These are phyloP conservation scores for Bertia moriformis DNA, from an alignment of 2,329 filamentous ascomycete genomes.

Conservation along the genomic window DNA sequence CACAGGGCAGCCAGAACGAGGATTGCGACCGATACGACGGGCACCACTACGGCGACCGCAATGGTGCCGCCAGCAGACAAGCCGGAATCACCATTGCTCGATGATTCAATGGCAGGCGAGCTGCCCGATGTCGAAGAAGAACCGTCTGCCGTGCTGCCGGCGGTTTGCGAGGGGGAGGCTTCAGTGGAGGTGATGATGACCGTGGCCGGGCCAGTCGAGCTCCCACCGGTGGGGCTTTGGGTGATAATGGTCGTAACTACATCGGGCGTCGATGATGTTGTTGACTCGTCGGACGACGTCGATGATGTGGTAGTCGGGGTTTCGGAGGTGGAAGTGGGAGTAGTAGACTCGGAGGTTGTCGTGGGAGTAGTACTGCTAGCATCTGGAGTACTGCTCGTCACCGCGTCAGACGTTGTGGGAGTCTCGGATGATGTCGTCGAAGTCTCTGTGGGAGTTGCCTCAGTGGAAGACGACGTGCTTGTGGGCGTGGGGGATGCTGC, in stretches of 20 bases:
- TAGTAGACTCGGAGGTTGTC: not conserved
- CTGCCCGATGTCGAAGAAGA: slow-evolving; percentile 1
- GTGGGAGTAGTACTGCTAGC: not conserved
- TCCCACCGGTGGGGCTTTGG: not conserved
- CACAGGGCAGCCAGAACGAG: not conserved
- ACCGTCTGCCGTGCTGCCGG: not conserved
- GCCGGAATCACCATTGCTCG: not conserved
- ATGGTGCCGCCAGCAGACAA: slow-evolving; percentile 10
- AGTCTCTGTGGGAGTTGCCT: no score
- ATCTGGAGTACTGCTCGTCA: not conserved
- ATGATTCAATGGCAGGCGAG: slow-evolving; percentile 1
- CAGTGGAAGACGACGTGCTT: no score
- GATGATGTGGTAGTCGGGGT: slow-evolving; percentile 10
- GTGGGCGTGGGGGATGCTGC: no score
- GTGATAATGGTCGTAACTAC: not conserved
- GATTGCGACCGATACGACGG: not conserved
- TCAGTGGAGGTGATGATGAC: not conserved
- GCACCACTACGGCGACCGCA: not conserved
- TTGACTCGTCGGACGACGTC: slow-evolving; percentile 6
- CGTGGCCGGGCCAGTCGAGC: not conserved
- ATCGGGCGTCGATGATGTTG: slow-evolving; percentile 2
- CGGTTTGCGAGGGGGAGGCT: not conserved
- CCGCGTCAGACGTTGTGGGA: not conserved
- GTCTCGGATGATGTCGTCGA: not conserved
- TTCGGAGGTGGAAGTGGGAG: slow-evolving; percentile 2